Conservation (phyloP, 306 rosid genomes). For the Hippophae tibetana region DNA sequence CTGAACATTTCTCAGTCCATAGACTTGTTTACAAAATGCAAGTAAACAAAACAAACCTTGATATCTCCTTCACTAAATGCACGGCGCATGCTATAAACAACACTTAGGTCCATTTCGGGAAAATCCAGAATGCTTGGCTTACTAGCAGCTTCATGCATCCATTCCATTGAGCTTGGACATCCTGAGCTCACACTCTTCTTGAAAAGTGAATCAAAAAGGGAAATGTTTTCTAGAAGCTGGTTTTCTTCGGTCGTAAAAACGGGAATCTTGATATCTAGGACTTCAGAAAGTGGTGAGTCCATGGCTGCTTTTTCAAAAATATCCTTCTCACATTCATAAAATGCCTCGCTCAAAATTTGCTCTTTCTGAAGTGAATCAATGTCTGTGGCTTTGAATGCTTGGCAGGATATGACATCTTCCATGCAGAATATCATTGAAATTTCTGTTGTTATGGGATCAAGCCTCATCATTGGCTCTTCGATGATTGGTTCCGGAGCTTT, state of each 20-base stretch:
- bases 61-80: slow-evolving; percentile 93
- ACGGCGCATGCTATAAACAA: slow-evolving; percentile 76
- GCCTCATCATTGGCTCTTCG: slow-evolving; percentile 48
- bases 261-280: slow-evolving; percentile 59
- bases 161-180: slow-evolving; percentile 68
- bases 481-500: slow-evolving; percentile 84
- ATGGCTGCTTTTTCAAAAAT: slow-evolving; percentile 60
- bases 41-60: slow-evolving; percentile 47
- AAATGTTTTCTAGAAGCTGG: slow-evolving; percentile 47
- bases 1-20: slow-evolving; percentile 24
- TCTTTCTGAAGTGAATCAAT: slow-evolving; percentile 69
- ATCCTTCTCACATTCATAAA: slow-evolving; percentile 73
- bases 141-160: slow-evolving; percentile 55
- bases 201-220: slow-evolving; percentile 34
- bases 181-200: slow-evolving; percentile 66
- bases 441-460: slow-evolving; percentile 60
- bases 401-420: slow-evolving; percentile 49
- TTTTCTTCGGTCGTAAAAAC: slow-evolving; percentile 34
- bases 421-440: slow-evolving; percentile 74
- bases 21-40: slow-evolving; percentile 14
- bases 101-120: slow-evolving; percentile 50
- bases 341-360: slow-evolving; percentile 71
- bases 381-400: slow-evolving; percentile 58
- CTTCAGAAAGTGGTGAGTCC: slow-evolving; percentile 46
- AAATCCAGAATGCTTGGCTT: slow-evolving; percentile 56